Percentiles rank a stretch among this genome's conserved stretches.
Conservation (phyloP, 1,284 basidiomycete genomes). For the Cutaneotrichosporon sp. region DNA sequence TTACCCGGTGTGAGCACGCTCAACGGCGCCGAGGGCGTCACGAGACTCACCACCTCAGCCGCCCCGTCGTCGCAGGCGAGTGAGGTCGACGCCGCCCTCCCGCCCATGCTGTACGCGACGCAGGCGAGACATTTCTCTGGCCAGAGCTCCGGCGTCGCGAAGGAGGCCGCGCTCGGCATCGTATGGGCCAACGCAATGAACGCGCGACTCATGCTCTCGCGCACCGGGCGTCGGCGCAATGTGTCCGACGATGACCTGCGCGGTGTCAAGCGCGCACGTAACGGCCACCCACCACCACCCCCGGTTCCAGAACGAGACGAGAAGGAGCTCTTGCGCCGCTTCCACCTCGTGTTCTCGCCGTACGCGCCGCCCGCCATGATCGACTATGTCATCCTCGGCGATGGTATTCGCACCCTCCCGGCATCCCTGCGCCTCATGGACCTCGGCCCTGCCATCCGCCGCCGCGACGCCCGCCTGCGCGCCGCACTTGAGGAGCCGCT, state of each 20-base stretch:
- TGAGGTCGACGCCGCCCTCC: conserved; percentile 5
- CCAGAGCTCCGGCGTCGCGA: conserved; percentile 61
- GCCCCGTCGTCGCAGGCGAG: conserved; percentile 1
- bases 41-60: not conserved
- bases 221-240: conserved; percentile 69
- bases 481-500: not conserved
- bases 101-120: conserved; percentile 62
- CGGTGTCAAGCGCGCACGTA: not conserved
- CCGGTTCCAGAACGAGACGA: conserved; percentile 24
- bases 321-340: conserved; percentile 49
- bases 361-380: conserved; percentile 62
- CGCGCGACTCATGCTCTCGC: conserved; percentile 73
- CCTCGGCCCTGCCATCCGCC: conserved; percentile 22
- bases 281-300: not conserved
- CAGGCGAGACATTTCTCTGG: conserved; percentile 74
- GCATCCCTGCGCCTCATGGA: conserved; percentile 29
- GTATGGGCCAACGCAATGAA: conserved; percentile 91
- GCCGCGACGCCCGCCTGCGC: conserved; percentile 15
- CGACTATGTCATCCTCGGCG: conserved; percentile 69
- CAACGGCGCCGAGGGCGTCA: not conserved
- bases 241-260: conserved; percentile 52
- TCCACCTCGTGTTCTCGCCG: conserved; percentile 72
- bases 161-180: conserved; percentile 80
- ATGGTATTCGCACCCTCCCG: conserved; percentile 58
- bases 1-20: not conserved